Evolutionary conservation across 2,329 filamentous ascomycete genomes (phyloP).

Genomic region (Chrysoporthe deuterocubensis): DNA sequence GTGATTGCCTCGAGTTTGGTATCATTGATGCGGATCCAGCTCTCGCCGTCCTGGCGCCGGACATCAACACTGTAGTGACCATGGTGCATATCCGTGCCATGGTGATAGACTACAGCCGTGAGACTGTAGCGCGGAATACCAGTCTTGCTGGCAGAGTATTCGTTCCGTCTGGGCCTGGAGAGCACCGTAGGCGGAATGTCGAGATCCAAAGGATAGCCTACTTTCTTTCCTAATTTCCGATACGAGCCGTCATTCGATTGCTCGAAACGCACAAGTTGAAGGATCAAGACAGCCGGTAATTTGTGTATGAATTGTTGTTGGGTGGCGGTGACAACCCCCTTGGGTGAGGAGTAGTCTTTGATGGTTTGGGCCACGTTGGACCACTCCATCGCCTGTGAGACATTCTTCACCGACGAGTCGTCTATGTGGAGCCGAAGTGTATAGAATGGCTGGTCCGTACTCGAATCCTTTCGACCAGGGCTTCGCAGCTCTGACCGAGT

Average conservation of each 20-base stretch:
- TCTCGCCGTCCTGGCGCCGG: constrained; percentile 87
- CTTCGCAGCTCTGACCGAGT: constrained; percentile 88
- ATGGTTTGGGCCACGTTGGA: constrained; percentile 84
- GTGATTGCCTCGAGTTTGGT: constrained; percentile 85
- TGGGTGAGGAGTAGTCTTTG: constrained; percentile 79
- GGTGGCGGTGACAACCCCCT: constrained; percentile 77
- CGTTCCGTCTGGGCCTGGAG: constrained; percentile 71
- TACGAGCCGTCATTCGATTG: constrained; percentile 71
- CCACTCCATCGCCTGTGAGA: constrained; percentile 85
- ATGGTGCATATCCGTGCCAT: constrained; percentile 93
- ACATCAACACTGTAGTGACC: constrained; percentile 99
- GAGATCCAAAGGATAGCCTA: constrained; percentile 92
- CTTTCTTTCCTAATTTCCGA: constrained; percentile 95
- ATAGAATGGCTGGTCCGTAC: constrained; percentile 92
- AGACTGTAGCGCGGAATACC: constrained; percentile 79
- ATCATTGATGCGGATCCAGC: constrained; percentile 97
- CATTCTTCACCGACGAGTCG: constrained; percentile 82
- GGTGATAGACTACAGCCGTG: constrained; percentile 92
- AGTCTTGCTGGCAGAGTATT: constrained; percentile 37
- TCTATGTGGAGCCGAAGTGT: constrained; percentile 94
- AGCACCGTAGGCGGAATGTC: constrained; percentile 93
- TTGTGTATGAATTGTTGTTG: constrained; percentile 96
- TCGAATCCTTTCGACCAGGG: constrained; percentile 84
- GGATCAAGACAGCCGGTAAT: constrained; percentile 86
- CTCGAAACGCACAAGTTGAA: constrained; percentile 94